Evolutionary conservation across 257 asterid genomes (phyloP).

Genomic region (Linderniella brevidens): DNA sequence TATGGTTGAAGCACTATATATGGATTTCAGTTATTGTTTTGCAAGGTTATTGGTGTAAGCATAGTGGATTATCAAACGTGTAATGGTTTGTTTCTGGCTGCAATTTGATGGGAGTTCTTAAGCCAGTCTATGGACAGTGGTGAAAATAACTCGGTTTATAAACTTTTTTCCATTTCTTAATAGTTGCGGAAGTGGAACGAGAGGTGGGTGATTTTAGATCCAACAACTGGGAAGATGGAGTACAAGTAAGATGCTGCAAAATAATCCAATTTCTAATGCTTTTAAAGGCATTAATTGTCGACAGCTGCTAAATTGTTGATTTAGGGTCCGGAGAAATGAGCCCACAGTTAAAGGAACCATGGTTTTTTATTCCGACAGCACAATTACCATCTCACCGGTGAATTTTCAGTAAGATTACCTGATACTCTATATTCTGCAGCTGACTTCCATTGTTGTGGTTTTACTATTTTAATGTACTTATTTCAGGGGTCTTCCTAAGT

Average conservation of each 20-base stretch:
- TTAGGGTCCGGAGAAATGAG: constrained; percentile 78
- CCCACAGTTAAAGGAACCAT: constrained; percentile 80
- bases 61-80: too few relatives aligned
- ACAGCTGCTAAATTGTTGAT: background rate
- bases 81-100: too few relatives aligned
- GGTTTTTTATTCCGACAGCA: constrained; percentile 79
- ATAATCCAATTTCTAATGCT: background rate
- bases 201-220: constrained; percentile 97
- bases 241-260: constrained; percentile 53
- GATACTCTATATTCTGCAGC: constrained; percentile 9
- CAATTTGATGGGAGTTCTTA: too few relatives aligned
- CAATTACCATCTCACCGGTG: constrained; percentile 82
- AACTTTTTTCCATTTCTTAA: constrained; percentile 11
- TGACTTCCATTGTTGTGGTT: background rate
- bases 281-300: background rate
- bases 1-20: too few relatives aligned
- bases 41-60: too few relatives aligned
- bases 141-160: constrained; percentile 6
- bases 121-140: too few relatives aligned
- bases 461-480: constrained; percentile 9
- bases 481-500: constrained; percentile 81
- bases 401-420: constrained; percentile 96
- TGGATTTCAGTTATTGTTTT: too few relatives aligned
- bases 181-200: constrained; percentile 97
- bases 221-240: constrained; percentile 97